Conservation (phyloP, 108 stramenopile species). For the Nitzschia inconspicua region DNA sequence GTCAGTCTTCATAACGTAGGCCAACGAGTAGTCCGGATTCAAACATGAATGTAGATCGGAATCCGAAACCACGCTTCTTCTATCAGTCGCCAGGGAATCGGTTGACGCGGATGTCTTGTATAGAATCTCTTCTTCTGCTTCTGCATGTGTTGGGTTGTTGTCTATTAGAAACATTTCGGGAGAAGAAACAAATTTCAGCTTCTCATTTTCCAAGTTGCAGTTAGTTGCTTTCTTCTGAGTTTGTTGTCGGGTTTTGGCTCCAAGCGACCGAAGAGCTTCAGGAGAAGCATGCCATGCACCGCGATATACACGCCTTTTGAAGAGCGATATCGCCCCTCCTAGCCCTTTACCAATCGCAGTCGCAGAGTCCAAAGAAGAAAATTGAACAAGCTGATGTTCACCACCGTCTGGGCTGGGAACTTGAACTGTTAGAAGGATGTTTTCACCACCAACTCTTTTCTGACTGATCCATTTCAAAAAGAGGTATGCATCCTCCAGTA, state of each 20-base stretch:
- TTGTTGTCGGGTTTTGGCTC: too few relatives aligned
- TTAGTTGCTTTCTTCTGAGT: background rate
- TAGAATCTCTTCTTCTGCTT: constrained; percentile 4
- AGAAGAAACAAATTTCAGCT: constrained; percentile 6
- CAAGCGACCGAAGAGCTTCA: too few relatives aligned
- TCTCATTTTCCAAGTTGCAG: background rate
- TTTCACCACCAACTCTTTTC: constrained; percentile 7
- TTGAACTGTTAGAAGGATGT: constrained; percentile 49
- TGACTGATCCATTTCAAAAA: constrained; percentile 56
- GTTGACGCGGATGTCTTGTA: too few relatives aligned
- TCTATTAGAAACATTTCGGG: constrained; percentile 3
- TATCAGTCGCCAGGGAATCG: too few relatives aligned
- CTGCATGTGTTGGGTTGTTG: background rate
- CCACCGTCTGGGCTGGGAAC: constrained; percentile 51
- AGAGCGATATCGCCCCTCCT: constrained; percentile 49
- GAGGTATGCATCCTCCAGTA: constrained; percentile 65
- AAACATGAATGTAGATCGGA: too few relatives aligned
- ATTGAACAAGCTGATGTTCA: constrained; percentile 58
- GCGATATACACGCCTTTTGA: constrained; percentile 65
- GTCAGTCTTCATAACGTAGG: too few relatives aligned
- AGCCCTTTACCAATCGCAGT: constrained; percentile 62
- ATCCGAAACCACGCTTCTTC: too few relatives aligned
- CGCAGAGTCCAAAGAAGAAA: constrained; percentile 45
- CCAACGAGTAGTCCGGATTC: too few relatives aligned
- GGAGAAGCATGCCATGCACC: constrained; percentile 29